These are phyloP conservation scores for Fusarium equiseti DNA, from an alignment of 2,329 filamentous ascomycete species.

Conservation along the genomic window DNA sequence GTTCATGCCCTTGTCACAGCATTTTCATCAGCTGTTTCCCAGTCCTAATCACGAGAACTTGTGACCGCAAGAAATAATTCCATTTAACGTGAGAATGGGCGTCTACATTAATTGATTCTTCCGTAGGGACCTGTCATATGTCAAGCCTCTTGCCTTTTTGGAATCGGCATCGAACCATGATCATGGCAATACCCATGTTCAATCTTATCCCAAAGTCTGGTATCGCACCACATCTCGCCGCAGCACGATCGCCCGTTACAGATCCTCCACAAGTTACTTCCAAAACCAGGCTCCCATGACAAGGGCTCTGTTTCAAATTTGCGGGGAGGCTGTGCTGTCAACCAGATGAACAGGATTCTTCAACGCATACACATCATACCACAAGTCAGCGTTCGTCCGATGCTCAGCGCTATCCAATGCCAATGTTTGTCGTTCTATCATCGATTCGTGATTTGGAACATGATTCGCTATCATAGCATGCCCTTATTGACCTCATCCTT, in stretches of 20 bases:
- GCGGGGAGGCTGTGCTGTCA: constrained; percentile 12
- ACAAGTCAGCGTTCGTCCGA: constrained; percentile 25
- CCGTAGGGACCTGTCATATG: constrained; percentile 4
- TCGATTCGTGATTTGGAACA: constrained; percentile 17
- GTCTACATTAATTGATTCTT: constrained; percentile 6
- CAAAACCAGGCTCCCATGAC: constrained; percentile 2
- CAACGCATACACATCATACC: constrained; percentile 30
- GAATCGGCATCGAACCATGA: constrained; percentile 41
- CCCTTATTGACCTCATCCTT: constrained; percentile 89
- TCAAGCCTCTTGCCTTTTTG: constrained; percentile 17
- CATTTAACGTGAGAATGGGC: constrained; percentile 2
- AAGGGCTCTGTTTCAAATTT: constrained; percentile 40
- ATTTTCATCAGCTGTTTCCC: constrained; percentile 11
- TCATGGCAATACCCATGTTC: constrained; percentile 34
- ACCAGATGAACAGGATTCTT: constrained; percentile 16
- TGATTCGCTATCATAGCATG: constrained; percentile 74
- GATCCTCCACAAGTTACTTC: constrained; percentile 30
- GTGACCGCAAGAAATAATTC: constrained; percentile 6
- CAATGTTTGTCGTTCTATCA: constrained; percentile 7
- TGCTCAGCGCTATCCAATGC: constrained; percentile 19
- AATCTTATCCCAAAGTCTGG: constrained; percentile 31
- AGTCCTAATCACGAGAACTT: constrained; percentile 6
- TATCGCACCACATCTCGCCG: constrained; percentile 44
- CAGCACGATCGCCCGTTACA: constrained; percentile 24
- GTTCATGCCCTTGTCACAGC: constrained; percentile 9